Base-by-base conservation (phyloP, 306 rosid genomes). In the Ormosia semicastrata region DNA sequence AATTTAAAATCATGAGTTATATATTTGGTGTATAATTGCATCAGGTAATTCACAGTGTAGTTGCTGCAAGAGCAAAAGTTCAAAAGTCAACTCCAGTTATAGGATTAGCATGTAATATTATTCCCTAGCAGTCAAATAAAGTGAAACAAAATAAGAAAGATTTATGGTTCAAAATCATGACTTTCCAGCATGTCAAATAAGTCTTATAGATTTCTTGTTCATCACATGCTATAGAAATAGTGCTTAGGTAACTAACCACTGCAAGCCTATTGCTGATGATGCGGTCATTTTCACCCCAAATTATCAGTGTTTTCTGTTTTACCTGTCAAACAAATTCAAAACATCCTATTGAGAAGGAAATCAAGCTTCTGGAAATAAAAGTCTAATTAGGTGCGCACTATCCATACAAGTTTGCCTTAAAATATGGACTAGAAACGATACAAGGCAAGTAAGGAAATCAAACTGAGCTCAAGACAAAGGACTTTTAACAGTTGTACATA, bases 201-300 rank as follows among this genome's bases (percentile, higher is more conserved):
- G 17, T 78, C 70, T 34, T 3, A 2, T 24, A 56, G 50, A 66
- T 24, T 46, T 78, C 66, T 44, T 36, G 73, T n/a, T 69, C 39
- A 52, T 74, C 75, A 67, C 71, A 53, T 49, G 66, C 5, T 69
- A 60, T 2, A 82, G 74, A 82, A 79, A 41, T 63, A 65, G 73
- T 14, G 54, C 29, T 18, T 17, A 66, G 73, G 73, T 34, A 46
- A 85, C 86, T 93, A 79, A 95, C 98, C 98, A 90, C 93, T 72
- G 88, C 99, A 87, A 95, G 88, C 88, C 89, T 92, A 86, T 84
- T 88, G 89, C 85, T 89, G 87, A 95, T 82, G 67, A 93, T 89
- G 79, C 83, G 89, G 83, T 95, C 98, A 47, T 93, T 89, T 92
- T 92, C 99, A 6, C 99, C 99, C 98, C 98, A 95, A 73, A 95